Percentiles rank a stretch among this genome's conserved stretches.
These are phyloP conservation scores for Phytophthora quininea DNA, from an alignment of 352 stramenopile species.

Conservation along the genomic window DNA sequence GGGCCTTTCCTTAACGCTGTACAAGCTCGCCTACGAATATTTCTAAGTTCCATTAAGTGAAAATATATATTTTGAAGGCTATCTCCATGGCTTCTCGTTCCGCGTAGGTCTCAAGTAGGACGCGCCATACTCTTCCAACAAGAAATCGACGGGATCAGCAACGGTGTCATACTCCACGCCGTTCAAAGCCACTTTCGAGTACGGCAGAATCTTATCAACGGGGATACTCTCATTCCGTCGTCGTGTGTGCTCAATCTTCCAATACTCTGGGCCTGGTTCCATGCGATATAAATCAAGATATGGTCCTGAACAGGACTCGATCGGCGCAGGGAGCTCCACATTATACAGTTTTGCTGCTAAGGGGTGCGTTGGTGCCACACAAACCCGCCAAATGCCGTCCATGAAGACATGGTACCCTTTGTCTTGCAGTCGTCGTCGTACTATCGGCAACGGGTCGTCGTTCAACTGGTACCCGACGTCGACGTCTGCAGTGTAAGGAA, in stretches of 20 bases:
- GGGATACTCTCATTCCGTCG: conserved; percentile 29
- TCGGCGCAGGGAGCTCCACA: conserved; percentile 28
- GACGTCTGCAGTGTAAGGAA: conserved; percentile 50
- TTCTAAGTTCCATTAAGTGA: conserved; percentile 34
- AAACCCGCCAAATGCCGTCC: conserved; percentile 47
- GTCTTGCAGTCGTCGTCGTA: conserved; percentile 19
- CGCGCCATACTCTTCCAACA: conserved; percentile 48
- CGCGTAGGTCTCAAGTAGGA: conserved; percentile 36
- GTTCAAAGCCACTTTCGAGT: conserved; percentile 40
- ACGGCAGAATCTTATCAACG: conserved; percentile 31
- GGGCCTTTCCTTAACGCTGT: conserved; percentile 46
- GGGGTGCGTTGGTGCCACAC: conserved; percentile 48
- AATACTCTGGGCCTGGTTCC: conserved; percentile 23
- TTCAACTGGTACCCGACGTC: conserved; percentile 38
- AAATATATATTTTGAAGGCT: conserved; percentile 17
- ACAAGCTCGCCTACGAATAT: conserved; percentile 48
- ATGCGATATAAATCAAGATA: conserved; percentile 58
- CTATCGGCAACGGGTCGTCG: conserved; percentile 11
- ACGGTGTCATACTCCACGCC: conserved; percentile 44
- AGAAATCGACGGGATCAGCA: conserved; percentile 47
- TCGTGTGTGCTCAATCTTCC: conserved; percentile 21
- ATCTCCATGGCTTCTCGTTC: conserved; percentile 6
- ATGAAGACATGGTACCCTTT: conserved; percentile 54
- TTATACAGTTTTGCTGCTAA: conserved; percentile 43
- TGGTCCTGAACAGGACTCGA: conserved; percentile 34